Percentiles rank a stretch among this genome's conserved stretches.
Conservation (phyloP, 805 yeast species). For the Starmerella apicola region DNA sequence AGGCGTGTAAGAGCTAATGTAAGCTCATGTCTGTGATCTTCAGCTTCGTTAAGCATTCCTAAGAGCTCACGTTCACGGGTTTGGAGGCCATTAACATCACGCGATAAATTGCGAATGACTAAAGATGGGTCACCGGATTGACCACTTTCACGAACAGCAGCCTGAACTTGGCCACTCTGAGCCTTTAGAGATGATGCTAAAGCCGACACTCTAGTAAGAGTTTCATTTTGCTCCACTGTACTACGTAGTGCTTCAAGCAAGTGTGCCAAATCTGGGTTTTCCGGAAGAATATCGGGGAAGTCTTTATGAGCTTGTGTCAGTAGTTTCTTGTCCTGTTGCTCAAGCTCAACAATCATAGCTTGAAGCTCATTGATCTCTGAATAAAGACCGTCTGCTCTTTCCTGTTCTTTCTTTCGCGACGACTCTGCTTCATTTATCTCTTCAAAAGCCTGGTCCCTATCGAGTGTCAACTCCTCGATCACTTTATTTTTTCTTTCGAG, state of each 20-base stretch:
- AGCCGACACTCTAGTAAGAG: not conserved
- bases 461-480: conserved; percentile 4
- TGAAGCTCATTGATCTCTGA: conserved; percentile 6
- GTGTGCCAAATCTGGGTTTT: conserved; percentile 1
- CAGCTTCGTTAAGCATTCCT: not conserved
- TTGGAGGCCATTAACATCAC: not conserved
- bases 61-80: not conserved
- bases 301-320: conserved; percentile 1
- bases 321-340: not conserved
- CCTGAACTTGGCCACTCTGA: not conserved
- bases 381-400: conserved; percentile 3
- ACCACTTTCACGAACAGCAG: not conserved
- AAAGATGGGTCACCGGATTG: not conserved
- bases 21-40: conserved; percentile 1
- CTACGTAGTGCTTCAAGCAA: conserved; percentile 3
- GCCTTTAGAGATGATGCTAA: not conserved
- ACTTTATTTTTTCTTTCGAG: conserved; percentile 12
- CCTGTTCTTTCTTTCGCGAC: not conserved
- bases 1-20: conserved; percentile 1
- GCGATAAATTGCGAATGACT: not conserved
- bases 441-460: conserved; percentile 5
- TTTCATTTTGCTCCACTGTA: not conserved
- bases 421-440: not conserved
- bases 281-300: conserved; percentile 6
- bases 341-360: conserved; percentile 6